Base-by-base conservation (phyloP, 768 basidiomycete species). In the Pleurotus giganteus region DNA sequence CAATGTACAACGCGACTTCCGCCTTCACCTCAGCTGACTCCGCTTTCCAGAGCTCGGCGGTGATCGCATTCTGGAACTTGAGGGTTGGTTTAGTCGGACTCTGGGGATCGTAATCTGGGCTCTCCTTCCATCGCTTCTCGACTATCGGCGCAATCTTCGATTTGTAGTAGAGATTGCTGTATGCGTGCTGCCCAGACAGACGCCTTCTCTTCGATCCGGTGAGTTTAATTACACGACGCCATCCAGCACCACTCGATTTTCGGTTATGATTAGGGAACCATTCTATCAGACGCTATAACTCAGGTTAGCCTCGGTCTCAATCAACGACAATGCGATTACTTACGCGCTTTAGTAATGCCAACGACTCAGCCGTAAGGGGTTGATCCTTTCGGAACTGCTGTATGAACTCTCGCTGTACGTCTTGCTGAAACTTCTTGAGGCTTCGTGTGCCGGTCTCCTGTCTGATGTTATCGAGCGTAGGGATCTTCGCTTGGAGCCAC, bases 91-190 rank as follows among this genome's bases (percentile, higher is more conserved):
- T 42, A 12, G 27, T 11, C 3, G 42, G 28, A 21, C 28, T 7
- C n/a, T n/a, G n/a, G n/a, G n/a, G 4, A 4, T 24, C 19, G 39
- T 54, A 39, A 2, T 2, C 53, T 2, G 11, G 26, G 37, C 37
- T 39, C 37, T 39, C 11, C 4, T 6, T 12, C 53, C 53, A 54
- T 2, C 24, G 2, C 17, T 54, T 42, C 7, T 39, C 27, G 15
- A 54, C 23, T 7, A 29, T 19, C 11, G 53, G 4, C 28, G 42
- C 29, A 7, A 54, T 23, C 15, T 26, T 54, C 1, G 8, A 15
- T 2, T 54, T 42, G 53, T 54, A 54, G 42, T 54, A 54, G 3
- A 54, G 53, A 7, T 15, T 21, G 24, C 39, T 43, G 24, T 43
- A 54, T n/a, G 28, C 53, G 17, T 54, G 53, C 8, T 19, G 15